Evolutionary conservation across 2,329 filamentous ascomycete genomes (phyloP).

Genomic region (Aureobasidium sp.): DNA sequence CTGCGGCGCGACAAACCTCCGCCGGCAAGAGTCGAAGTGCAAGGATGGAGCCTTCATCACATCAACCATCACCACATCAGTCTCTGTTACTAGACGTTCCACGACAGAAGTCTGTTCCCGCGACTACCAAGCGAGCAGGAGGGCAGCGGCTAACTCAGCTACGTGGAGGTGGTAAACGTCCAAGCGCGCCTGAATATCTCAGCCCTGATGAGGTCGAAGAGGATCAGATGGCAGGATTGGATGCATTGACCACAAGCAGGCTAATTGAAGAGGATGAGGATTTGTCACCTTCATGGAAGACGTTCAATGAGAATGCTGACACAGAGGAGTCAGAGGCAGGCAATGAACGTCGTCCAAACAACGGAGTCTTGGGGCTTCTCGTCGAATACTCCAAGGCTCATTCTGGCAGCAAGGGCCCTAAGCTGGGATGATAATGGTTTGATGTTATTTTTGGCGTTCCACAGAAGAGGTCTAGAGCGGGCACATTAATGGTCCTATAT

Average conservation of each 20-base stretch:
- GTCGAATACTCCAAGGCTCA: constrained; percentile 20
- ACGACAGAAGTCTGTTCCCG: background rate
- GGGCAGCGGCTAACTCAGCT: background rate
- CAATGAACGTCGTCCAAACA: constrained; percentile 1
- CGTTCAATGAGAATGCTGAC: background rate
- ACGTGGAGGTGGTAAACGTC: background rate
- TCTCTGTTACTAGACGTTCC: constrained; percentile 17
- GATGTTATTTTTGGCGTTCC: background rate
- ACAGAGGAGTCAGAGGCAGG: background rate
- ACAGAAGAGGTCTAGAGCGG: background rate
- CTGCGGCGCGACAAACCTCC: constrained; percentile 12
- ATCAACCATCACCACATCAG: constrained; percentile 9
- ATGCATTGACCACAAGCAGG: constrained; percentile 17
- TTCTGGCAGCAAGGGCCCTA: constrained; percentile 16
- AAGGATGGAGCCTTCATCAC: background rate
- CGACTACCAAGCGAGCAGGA: background rate
- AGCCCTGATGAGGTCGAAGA: constrained; percentile 12
- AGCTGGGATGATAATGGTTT: constrained; percentile 9
- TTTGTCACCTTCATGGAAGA: constrained; percentile 18
- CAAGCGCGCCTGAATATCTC: background rate
- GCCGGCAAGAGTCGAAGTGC: background rate
- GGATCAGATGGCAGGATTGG: background rate
- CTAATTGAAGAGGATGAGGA: constrained; percentile 19
- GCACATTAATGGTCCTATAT: background rate
- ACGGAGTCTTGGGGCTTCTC: constrained; percentile 18